phyloP scores from a whole-genome alignment of 164 flowering plant genomes.

The Umbilicus rupestris region DNA sequence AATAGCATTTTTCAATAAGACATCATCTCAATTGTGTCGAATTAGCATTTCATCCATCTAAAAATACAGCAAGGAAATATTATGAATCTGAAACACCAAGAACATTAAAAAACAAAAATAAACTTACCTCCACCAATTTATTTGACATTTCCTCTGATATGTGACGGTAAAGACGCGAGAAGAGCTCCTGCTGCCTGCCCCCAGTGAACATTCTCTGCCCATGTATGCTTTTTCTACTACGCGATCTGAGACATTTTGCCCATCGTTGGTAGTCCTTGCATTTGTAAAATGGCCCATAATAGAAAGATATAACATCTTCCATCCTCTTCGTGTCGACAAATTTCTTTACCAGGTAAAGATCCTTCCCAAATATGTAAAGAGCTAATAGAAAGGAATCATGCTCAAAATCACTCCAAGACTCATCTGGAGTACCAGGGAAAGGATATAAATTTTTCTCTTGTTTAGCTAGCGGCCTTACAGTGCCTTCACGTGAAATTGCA shows the following conservation, averaged over 20 bases:
- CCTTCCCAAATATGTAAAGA: constrained; percentile 24
- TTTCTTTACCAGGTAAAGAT: constrained; percentile 16
- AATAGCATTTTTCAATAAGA: too few species aligned
- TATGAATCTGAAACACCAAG: background rate
- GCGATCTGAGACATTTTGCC: constrained; percentile 14
- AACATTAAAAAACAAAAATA: background rate
- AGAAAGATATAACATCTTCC: constrained; percentile 20
- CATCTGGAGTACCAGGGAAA: constrained; percentile 13
- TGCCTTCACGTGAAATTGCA: background rate
- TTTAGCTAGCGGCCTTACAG: background rate
- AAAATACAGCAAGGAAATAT: background rate
- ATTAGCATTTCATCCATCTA: too few species aligned
- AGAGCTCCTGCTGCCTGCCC: constrained; percentile 18
- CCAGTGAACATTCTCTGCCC: constrained; percentile 18
- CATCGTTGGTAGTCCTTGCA: constrained; percentile 17
- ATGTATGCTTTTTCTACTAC: constrained; percentile 13
- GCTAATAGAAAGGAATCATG: constrained; percentile 16
- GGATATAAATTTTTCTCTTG: constrained; percentile 7
- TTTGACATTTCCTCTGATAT: constrained; percentile 11
- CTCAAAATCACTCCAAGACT: constrained; percentile 17
- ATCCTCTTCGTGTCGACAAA: constrained; percentile 18
- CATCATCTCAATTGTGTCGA: background rate
- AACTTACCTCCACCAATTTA: constrained; percentile 16
- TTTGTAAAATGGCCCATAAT: constrained; percentile 21
- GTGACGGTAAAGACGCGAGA: constrained; percentile 15